These are phyloP conservation scores for Saxophila tyrrhenica DNA, from an alignment of 495 filamentous ascomycete genomes.

Conservation along the genomic window DNA sequence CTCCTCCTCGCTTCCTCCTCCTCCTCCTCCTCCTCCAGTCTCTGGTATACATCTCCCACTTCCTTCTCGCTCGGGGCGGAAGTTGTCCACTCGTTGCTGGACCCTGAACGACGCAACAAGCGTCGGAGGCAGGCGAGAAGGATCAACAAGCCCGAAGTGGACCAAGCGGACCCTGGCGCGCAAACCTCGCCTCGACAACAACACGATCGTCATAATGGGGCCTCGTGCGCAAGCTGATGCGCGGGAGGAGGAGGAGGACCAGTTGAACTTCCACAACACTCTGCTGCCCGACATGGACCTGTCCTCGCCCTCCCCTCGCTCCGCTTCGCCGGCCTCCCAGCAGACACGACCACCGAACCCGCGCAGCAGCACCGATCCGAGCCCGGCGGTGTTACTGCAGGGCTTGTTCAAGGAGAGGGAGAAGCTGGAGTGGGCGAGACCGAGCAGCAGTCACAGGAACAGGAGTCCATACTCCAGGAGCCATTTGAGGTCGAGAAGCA, in stretches of 20 bases:
- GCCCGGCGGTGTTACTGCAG: slow-evolving; percentile 5
- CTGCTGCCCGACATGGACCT: not conserved
- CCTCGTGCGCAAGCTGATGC: not conserved
- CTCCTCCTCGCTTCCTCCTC: not conserved
- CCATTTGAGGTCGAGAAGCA: slow-evolving; percentile 48
- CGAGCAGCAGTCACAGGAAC: slow-evolving; percentile 18
- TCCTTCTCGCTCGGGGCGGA: too few relatives aligned
- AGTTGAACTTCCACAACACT: too few relatives aligned
- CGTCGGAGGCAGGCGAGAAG: not conserved
- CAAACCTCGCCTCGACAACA: too few relatives aligned
- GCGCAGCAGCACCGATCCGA: slow-evolving; percentile 18
- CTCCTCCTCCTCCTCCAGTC: too few relatives aligned
- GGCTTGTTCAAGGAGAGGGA: slow-evolving; percentile 5
- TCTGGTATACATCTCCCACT: too few relatives aligned
- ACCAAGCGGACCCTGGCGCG: too few relatives aligned
- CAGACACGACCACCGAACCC: not conserved
- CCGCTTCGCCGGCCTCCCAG: not conserved
- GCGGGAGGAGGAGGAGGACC: not conserved
- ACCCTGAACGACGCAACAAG: not conserved
- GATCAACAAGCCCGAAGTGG: not conserved
- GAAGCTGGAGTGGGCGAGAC: not conserved
- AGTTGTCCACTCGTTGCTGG: too few relatives aligned
- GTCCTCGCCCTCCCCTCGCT: not conserved
- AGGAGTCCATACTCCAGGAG: slow-evolving; percentile 47
- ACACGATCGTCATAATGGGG: not conserved